Conservation (phyloP, 2,329 filamentous ascomycete species). For the Tympanopsis confertula region DNA sequence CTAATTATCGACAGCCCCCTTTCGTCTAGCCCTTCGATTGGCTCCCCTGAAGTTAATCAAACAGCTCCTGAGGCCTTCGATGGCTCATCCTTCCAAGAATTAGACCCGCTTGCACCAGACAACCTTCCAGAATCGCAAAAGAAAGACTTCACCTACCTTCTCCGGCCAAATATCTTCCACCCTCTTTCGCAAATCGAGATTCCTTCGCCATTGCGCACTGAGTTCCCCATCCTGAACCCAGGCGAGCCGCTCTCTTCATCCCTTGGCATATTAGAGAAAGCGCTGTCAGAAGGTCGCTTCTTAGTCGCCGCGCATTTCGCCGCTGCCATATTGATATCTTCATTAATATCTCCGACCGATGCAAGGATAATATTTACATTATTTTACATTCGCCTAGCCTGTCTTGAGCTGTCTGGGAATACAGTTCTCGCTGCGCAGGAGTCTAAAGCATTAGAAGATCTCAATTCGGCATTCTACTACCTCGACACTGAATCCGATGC, state of each 20-base stretch:
- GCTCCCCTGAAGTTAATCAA: background rate
- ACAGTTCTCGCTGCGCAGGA: background rate
- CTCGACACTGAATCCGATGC: background rate
- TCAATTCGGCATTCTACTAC: background rate
- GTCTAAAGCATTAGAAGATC: background rate
- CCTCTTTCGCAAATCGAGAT: background rate
- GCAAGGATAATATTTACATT: background rate
- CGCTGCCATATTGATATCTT: background rate
- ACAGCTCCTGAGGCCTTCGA: background rate
- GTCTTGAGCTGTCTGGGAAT: background rate
- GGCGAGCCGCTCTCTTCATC: background rate
- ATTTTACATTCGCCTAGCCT: background rate
- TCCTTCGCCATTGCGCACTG: background rate
- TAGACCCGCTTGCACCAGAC: background rate
- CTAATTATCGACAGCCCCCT: background rate
- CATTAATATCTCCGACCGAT: background rate
- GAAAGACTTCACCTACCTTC: background rate
- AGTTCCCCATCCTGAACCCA: background rate
- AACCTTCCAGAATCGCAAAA: background rate
- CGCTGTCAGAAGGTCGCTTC: background rate
- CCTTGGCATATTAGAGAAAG: background rate
- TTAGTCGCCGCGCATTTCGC: background rate
- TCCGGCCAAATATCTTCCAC: background rate
- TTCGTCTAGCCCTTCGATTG: too few relatives aligned
- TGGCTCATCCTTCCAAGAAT: background rate